These are phyloP conservation scores for Pseudonitzschia delicatissima DNA, from an alignment of 108 stramenopile genomes.

Conservation along the genomic window DNA sequence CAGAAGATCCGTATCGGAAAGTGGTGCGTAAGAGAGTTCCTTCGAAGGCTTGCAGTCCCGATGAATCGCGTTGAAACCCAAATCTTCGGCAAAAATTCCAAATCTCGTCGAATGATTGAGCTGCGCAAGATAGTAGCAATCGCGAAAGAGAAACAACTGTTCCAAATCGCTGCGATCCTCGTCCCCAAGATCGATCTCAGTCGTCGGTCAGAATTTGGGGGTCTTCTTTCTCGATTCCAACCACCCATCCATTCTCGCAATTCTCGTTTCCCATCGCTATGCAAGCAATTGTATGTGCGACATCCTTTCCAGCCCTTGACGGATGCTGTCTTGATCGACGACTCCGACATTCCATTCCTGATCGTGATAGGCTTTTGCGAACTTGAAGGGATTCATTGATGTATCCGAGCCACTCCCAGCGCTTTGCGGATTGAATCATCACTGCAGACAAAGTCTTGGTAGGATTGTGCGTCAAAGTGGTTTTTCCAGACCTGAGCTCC, in stretches of 20 bases:
- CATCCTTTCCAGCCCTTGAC: not conserved
- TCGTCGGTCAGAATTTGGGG: not conserved
- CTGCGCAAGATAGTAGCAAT: not conserved
- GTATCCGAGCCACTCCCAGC: constrained; percentile 6
- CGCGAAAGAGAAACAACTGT: not conserved
- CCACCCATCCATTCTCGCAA: not conserved
- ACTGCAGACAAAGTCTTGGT: constrained; percentile 3
- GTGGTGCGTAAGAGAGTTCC: not conserved
- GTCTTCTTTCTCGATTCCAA: constrained; percentile 3
- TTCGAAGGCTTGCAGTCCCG: not conserved
- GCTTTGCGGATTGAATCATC: not conserved
- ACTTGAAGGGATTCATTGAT: constrained; percentile 24
- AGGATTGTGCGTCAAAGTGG: not conserved
- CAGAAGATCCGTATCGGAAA: not conserved
- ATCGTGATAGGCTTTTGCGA: constrained; percentile 8
- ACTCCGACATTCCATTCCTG: constrained; percentile 16
- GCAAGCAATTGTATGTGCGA: constrained; percentile 18
- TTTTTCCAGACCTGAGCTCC: constrained; percentile 20
- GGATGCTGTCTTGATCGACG: constrained; percentile 2
- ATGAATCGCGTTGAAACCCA: not conserved
- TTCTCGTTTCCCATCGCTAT: not conserved
- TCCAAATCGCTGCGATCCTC: not conserved
- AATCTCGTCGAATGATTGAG: not conserved
- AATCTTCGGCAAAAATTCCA: not conserved
- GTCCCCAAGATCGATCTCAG: not conserved